Evolutionary conservation across 371 early-diverging fungal genomes (phyloP).

Genomic region (Mortierella sp.): DNA sequence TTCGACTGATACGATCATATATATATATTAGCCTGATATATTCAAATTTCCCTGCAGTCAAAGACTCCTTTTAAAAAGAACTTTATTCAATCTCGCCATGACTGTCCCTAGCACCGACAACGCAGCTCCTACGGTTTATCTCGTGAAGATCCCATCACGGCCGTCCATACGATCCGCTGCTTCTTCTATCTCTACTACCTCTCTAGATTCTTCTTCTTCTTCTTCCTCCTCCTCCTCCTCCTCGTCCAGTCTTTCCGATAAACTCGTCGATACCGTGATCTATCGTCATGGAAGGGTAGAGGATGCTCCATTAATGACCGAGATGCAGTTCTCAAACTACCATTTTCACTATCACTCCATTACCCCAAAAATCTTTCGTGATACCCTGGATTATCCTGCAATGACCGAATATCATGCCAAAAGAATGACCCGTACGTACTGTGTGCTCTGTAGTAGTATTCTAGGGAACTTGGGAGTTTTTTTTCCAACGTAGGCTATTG

Average conservation of each 20-base stretch:
- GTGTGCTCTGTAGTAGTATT: background rate
- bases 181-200: background rate
- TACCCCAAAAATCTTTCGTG: slow-evolving; percentile 18
- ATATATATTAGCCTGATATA: too few relatives aligned
- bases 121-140: background rate
- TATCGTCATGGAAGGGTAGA: slow-evolving; percentile 49
- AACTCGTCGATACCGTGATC: slow-evolving; percentile 11
- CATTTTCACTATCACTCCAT: slow-evolving; percentile 20
- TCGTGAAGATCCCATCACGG: slow-evolving; percentile 19
- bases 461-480: too few relatives aligned
- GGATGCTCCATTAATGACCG: slow-evolving; percentile 36
- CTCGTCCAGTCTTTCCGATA: background rate
- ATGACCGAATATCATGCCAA: slow-evolving; percentile 34
- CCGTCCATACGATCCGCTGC: slow-evolving; percentile 26
- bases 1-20: too few relatives aligned
- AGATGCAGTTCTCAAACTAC: slow-evolving; percentile 54
- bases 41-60: too few relatives aligned
- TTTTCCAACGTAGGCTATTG: background rate
- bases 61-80: too few relatives aligned
- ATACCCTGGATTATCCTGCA: slow-evolving; percentile 18
- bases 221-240: slow-evolving; percentile 1
- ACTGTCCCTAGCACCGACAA: background rate
- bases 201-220: slow-evolving; percentile 4
- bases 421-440: slow-evolving; percentile 42
- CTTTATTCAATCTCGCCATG: background rate